phyloP scores from a whole-genome alignment of 805 yeast genomes.

The Spathaspora sp. region DNA sequence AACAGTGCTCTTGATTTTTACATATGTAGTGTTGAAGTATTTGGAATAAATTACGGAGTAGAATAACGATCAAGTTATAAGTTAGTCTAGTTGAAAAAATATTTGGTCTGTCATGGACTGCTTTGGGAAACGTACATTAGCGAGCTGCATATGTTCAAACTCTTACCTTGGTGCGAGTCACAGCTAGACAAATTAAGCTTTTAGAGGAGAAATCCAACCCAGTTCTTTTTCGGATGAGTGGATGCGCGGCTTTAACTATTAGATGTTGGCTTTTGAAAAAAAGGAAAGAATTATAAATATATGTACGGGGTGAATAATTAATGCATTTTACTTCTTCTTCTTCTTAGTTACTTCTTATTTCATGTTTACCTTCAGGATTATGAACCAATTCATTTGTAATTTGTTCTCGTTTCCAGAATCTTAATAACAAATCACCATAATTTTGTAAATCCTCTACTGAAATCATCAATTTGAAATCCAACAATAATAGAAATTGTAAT shows the following conservation, averaged over 20 bases:
- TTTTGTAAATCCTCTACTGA: conserved; percentile 86
- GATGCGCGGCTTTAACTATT: not conserved
- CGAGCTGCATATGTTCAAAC: too few species aligned
- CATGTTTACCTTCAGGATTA: conserved; percentile 5
- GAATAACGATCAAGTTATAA: too few species aligned
- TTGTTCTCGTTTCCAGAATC: conserved; percentile 80
- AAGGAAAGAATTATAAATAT: not conserved
- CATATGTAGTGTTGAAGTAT: too few species aligned
- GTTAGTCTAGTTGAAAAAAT: too few species aligned
- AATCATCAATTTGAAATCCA: conserved; percentile 85
- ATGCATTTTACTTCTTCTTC: not conserved
- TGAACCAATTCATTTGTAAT: conserved; percentile 35
- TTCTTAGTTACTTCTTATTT: not conserved
- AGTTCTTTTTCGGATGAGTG: too few species aligned
- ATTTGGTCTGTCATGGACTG: too few species aligned
- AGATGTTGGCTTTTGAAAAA: not conserved
- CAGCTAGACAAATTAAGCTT: too few species aligned
- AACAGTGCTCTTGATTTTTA: too few species aligned
- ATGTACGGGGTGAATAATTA: not conserved
- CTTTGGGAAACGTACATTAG: too few species aligned
- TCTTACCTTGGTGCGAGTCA: too few species aligned
- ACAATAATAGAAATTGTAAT: conserved; percentile 75
- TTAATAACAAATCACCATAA: conserved; percentile 80
- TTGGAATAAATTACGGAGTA: too few species aligned
- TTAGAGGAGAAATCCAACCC: too few species aligned